Conservation (phyloP, 495 filamentous ascomycete species). For the Penicillium egyptiacum region DNA sequence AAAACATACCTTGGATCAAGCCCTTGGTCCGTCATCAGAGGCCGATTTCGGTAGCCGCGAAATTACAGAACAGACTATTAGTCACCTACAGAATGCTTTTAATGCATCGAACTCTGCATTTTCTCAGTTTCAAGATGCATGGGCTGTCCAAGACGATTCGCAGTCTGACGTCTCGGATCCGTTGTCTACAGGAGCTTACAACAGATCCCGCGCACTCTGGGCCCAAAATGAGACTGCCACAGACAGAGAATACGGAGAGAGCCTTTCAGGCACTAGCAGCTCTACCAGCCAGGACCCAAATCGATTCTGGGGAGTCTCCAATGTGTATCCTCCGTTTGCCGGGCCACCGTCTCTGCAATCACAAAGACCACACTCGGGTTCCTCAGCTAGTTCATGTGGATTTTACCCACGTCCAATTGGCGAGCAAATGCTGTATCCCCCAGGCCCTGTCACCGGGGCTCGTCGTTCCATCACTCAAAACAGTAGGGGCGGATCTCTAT, state of each 20-base stretch:
- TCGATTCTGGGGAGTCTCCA: conserved; percentile 35
- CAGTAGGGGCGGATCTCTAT: conserved; percentile 40
- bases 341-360: conserved; percentile 25
- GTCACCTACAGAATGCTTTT: conserved; percentile 52
- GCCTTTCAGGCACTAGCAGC: conserved; percentile 26
- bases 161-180: conserved; percentile 63
- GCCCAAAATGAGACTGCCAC: conserved; percentile 33
- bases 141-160: conserved; percentile 65
- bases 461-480: conserved; percentile 43
- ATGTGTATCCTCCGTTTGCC: conserved; percentile 21
- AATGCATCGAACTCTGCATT: conserved; percentile 53
- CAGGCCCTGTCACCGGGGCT: conserved; percentile 34
- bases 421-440: conserved; percentile 35
- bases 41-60: conserved; percentile 52
- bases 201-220: conserved; percentile 65
- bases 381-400: conserved; percentile 33
- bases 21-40: conserved; percentile 62
- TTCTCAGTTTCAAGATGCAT: conserved; percentile 57
- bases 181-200: conserved; percentile 59
- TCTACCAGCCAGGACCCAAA: conserved; percentile 29
- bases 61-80: conserved; percentile 54
- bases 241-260: conserved; percentile 34
- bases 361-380: conserved; percentile 46
- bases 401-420: conserved; percentile 30
- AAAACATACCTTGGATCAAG: conserved; percentile 73